Evolutionary conservation across 2,329 filamentous ascomycete species (phyloP).

Genomic region (Arthrobotrys sinensis): DNA sequence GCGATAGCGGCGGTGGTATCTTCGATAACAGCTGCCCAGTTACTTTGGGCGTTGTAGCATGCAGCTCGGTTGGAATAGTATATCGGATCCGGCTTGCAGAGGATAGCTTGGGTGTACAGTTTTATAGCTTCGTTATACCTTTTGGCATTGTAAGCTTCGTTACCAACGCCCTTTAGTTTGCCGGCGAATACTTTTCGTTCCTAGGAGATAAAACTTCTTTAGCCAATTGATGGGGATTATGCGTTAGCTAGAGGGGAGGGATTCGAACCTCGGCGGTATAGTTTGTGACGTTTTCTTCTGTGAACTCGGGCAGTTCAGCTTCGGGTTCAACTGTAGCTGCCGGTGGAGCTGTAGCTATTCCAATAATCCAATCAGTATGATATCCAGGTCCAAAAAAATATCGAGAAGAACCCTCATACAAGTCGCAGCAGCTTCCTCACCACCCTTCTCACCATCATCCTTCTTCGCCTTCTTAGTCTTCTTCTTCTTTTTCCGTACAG

Average conservation of each 20-base stretch:
- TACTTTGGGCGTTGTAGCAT: conserved; percentile 91
- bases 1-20: conserved; percentile 95
- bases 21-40: conserved; percentile 97
- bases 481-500: conserved; percentile 71
- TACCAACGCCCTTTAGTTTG: conserved; percentile 94
- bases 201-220: conserved; percentile 69
- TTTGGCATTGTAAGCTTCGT: conserved; percentile 95
- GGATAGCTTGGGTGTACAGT: conserved; percentile 93
- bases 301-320: conserved; percentile 78
- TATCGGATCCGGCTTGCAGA: conserved; percentile 97
- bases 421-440: conserved; percentile 60
- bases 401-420: background rate
- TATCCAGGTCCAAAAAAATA: background rate
- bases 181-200: conserved; percentile 88
- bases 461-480: conserved; percentile 92
- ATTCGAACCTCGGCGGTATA: conserved; percentile 52
- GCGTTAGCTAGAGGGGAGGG: no score
- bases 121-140: conserved; percentile 94
- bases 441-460: conserved; percentile 71
- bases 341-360: conserved; percentile 67
- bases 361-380: background rate
- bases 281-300: conserved; percentile 41
- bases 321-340: conserved; percentile 72
- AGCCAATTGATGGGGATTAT: conserved; percentile 10
- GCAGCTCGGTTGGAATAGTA: conserved; percentile 99